Evolutionary conservation across 2,329 filamentous ascomycete species (phyloP), one percentile per base, ranked within the genome.

Genomic region (Neopestalotiopsis sp.): DNA sequence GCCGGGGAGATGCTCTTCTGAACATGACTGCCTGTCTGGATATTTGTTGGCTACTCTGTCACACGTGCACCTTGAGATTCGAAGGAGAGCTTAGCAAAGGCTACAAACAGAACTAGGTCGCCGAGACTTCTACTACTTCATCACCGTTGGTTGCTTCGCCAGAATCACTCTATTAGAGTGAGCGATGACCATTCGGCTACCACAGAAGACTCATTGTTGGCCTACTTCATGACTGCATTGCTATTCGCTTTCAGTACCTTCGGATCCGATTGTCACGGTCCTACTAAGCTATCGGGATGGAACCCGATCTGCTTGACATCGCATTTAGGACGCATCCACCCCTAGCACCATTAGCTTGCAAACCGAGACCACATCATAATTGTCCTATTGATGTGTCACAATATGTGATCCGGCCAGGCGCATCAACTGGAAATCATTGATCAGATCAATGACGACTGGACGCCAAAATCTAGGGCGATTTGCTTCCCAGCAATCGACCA

Each of bases 341-440:
- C 71, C 72, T 69, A 67, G 71, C 70, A 56, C 69, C 73, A 64
- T 70, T 71, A 71, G 74, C 74, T 74, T 73, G 72, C 79, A 80
- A 81, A 81, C 79, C 79, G 77, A 74, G 76, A 76, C 82, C 83
- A 76, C 79, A 79, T 79, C 79, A 68, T 74, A 80, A 83, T 80
- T 80, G 69, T 71, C 79, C 80, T 78, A 79, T 67, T 68, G 79
- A 79, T 83, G 82, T 81, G 85, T 84, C 83, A 82, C 76, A 70
- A 32, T 77, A 80, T 82, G 85, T 83, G 80, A 81, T 83, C 82
- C 79, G 85, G 82, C 83, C 87, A 86, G 85, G 82, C 86, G 86
- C 86, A 89, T 89, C 82, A 89, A 79, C 85, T 80, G 82, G 77
- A 75, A 75, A 76, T 80, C 79, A 80, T 82, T 78, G 80, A 84